Evolutionary conservation across 352 stramenopile genomes (phyloP), one percentile per base, ranked within the genome.

Genomic region (Globisporangium barbulae): DNA sequence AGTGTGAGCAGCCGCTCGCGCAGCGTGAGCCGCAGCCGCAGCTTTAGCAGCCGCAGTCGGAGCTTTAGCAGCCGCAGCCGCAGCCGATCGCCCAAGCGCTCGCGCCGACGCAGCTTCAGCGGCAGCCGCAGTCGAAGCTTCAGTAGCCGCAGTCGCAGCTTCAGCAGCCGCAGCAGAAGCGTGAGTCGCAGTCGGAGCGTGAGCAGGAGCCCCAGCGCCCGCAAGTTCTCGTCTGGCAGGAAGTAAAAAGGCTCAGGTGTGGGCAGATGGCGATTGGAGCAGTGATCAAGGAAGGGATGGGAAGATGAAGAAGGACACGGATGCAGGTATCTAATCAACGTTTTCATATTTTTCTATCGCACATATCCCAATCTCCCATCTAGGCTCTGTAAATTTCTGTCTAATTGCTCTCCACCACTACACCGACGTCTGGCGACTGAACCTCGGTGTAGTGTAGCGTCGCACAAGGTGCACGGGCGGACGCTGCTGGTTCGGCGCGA

Each of bases 391-490:
- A 9, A 41, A 5, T 41, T 2, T 41, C 4, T 15, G 9, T 17
- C 35, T 41, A 1, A 48, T 22, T 48, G 19, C 41, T 5, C 22
- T n/a, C 62, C 42, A 33, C 54, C 47, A 39, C 37, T 71, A 69
- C 25, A 61, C 48, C 59, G 68, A 83, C 63, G 48, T 65, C 63
- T 70, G 72, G 30, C 67, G 72, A 47, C 67, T 42, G 19, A 65
- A 53, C 12, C 54, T 69, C 2, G 56, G 25, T 69, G 67, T 58
- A 52, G 72, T 75, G 63, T 85, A 83, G 17, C 77, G 73, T 25
- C 79, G 75, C 45, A 85, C 73, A 6, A 76, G 74, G 35, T 68
- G 78, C 59, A 71, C 75, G 7, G 67, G 58, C 6, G 12, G 58
- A 0, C 50, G 63, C 13, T 49, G 45, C 31, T 54, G 10, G 12